Conservation (phyloP, 2,329 filamentous ascomycete genomes). For the Aschersonia sp. region DNA sequence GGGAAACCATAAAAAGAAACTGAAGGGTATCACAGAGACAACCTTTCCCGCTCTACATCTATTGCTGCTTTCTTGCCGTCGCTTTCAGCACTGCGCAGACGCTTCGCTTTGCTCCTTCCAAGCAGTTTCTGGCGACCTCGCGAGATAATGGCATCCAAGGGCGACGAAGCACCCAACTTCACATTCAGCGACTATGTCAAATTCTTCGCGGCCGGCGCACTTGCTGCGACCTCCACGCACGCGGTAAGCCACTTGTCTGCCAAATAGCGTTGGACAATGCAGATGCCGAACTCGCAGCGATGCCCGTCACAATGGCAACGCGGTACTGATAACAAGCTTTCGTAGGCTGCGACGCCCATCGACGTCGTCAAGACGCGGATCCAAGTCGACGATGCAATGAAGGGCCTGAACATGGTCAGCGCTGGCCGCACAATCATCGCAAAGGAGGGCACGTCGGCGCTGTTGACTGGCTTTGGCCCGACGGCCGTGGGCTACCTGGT, state of each 20-base stretch:
- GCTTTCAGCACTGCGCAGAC: not conserved
- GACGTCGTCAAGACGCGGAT: conserved; percentile 81
- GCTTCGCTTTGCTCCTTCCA: not conserved
- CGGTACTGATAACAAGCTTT: conserved; percentile 1
- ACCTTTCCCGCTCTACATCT: not conserved
- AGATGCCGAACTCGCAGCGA: not conserved
- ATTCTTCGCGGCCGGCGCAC: conserved; percentile 37
- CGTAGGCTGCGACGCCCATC: conserved; percentile 37
- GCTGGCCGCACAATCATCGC: conserved; percentile 65
- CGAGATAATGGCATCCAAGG: conserved; percentile 11
- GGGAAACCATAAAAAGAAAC: not conserved
- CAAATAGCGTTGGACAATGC: not conserved
- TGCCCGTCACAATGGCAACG: no score
- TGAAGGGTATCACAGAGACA: not conserved
- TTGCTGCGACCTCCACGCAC: conserved; percentile 36
- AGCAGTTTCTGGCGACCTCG: not conserved
- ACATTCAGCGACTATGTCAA: conserved; percentile 30
- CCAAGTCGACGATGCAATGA: conserved; percentile 74
- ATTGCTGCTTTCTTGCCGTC: not conserved
- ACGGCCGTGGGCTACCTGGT: conserved; percentile 81
- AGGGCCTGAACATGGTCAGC: conserved; percentile 70
- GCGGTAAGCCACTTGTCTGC: conserved; percentile 20
- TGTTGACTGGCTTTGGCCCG: conserved; percentile 72
- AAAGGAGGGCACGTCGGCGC: conserved; percentile 64
- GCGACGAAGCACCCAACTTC: conserved; percentile 24